Evolutionary conservation across 306 rosid species (phyloP).

Genomic region (Dryas drummondii): DNA sequence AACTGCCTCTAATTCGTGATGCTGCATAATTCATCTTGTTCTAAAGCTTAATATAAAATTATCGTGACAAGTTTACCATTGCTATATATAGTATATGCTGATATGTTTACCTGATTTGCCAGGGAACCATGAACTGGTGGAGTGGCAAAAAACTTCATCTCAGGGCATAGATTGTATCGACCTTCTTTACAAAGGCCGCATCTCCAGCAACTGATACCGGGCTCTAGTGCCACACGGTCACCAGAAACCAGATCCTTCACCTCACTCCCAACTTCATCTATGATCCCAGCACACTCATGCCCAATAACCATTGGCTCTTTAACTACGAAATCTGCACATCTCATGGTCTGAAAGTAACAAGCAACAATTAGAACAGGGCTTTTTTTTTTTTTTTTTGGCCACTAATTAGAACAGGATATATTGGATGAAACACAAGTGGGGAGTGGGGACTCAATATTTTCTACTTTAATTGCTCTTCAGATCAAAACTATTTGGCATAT

Average conservation of each 20-base stretch:
- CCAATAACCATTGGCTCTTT: slow-evolving; percentile 95
- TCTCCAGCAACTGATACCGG: slow-evolving; percentile 85
- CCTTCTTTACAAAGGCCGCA: slow-evolving; percentile 75
- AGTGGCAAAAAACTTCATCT: slow-evolving; percentile 88
- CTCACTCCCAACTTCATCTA: slow-evolving; percentile 74
- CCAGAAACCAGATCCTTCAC: slow-evolving; percentile 59
- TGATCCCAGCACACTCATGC: slow-evolving; percentile 91
- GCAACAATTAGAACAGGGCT: slow-evolving; percentile 18
- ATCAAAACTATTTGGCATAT: no score
- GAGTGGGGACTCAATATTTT: background rate
- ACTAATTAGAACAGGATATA: slow-evolving; percentile 2
- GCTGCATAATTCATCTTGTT: background rate
- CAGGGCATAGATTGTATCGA: slow-evolving; percentile 80
- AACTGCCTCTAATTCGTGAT: background rate
- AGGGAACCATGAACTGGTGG: slow-evolving; percentile 92
- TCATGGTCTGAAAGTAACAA: slow-evolving; percentile 54
- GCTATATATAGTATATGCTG: background rate
- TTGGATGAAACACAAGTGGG: no score
- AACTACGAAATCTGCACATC: slow-evolving; percentile 69
- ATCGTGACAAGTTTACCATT: background rate
- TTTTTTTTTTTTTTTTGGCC: no score
- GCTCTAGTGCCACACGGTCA: slow-evolving; percentile 83
- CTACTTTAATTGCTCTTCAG: background rate
- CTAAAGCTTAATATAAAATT: background rate
- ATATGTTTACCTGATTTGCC: slow-evolving; percentile 70